Base-by-base conservation (phyloP, 2,329 filamentous ascomycete genomes). In the Arthrobotrys sinensis region DNA sequence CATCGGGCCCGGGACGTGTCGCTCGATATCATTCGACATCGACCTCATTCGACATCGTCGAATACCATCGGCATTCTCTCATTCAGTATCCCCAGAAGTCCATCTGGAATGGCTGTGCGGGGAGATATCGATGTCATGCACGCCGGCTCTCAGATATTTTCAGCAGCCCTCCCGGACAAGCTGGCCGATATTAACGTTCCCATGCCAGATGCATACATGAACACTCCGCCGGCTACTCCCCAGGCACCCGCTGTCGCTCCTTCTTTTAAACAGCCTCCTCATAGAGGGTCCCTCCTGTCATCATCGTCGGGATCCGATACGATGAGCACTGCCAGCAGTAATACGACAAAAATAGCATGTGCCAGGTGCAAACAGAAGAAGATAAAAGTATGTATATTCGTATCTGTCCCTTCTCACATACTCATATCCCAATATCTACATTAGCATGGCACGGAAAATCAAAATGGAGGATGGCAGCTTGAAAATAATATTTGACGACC, bases 301-400 rank as follows among this genome's bases (percentile, higher is more conserved):
- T n/a, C 12, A 16, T 21, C 11, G 2, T 34, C 38, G 14, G 16
- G n/a, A 11, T 5, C 57, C 16, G 28, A 12, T n/a, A 8, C 55
- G 34, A 53, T 53, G 10, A 28, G 24, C 24, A 12, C 28, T 14
- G 7, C 12, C 46, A 11, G 21, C 6, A 38, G 32, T 32, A 63
- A 66, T n/a, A 14, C 2, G 1, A 57, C 52, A 14, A 78, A 71
- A 11, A 57, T 78, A 10, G 75, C 75, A 7, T 78, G 75, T 12
- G 66, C 36, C 3, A 63, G 75, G 38, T 78, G 75, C 67, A 78
- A 78, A 19, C 34, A 55, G 12, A 78, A 78, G 16, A 78, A 78
- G 52, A 78, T 78, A 16, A 78, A 78, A 21, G 75, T 72, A 57
- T 11, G 53, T n/a, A 38, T 38, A 38, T 28, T 28, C 24, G 24